phyloP scores from a whole-genome alignment of 345 rosid genomes.

The Aethionema arabicum region DNA sequence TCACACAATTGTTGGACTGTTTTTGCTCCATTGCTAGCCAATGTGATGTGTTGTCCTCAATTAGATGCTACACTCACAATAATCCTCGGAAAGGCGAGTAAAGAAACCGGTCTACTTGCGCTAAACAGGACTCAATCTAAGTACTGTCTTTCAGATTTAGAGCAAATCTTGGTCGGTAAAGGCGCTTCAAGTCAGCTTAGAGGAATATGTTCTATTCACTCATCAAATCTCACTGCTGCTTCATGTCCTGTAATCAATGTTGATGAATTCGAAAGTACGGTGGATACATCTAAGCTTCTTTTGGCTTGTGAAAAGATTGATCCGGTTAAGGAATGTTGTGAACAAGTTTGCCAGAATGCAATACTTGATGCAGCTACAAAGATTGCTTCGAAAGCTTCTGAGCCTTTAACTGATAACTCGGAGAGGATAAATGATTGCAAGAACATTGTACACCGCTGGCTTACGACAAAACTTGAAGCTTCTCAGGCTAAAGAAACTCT shows the following conservation, averaged over 20 bases:
- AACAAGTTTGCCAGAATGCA: constrained; percentile 73
- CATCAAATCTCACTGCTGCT: constrained; percentile 78
- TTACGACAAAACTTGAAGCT: constrained; percentile 71
- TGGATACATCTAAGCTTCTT: constrained; percentile 72
- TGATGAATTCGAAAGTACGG: constrained; percentile 60
- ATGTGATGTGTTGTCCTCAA: constrained; percentile 97
- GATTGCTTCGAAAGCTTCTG: constrained; percentile 62
- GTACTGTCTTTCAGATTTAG: constrained; percentile 77
- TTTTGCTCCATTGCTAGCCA: constrained; percentile 83
- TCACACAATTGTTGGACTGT: constrained; percentile 72
- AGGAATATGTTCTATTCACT: constrained; percentile 56
- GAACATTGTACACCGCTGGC: constrained; percentile 75
- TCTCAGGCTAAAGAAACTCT: constrained; percentile 68
- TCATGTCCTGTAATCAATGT: constrained; percentile 81
- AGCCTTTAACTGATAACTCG: constrained; percentile 54
- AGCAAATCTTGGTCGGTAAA: constrained; percentile 72
- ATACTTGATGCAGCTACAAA: constrained; percentile 76
- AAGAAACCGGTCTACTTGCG: constrained; percentile 64
- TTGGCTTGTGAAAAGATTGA: constrained; percentile 70
- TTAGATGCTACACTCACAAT: constrained; percentile 72
- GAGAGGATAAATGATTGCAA: constrained; percentile 68
- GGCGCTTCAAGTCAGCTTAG: constrained; percentile 63
- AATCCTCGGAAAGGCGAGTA: constrained; percentile 77
- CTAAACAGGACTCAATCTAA: constrained; percentile 60
- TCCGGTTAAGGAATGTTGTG: constrained; percentile 93